Evolutionary conservation across 345 rosid species (phyloP).

Genomic region (Litchi chinensis): DNA sequence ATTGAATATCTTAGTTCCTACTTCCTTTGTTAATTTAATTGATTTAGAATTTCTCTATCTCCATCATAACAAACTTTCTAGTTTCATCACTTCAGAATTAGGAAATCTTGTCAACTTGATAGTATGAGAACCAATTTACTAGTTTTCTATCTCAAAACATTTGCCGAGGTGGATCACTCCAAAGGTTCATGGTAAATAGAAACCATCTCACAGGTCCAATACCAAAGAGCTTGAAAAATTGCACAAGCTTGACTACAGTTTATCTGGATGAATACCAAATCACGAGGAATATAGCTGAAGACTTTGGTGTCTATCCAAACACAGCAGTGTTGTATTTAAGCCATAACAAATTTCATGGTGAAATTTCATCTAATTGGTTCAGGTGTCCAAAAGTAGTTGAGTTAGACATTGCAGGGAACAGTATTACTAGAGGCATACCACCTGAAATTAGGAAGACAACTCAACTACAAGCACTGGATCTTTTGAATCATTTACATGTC

Average conservation of each 20-base stretch:
- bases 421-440: slow-evolving; percentile 33
- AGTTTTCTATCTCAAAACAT: slow-evolving; percentile 32
- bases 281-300: slow-evolving; percentile 27
- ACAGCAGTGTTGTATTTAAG: slow-evolving; percentile 18
- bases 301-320: slow-evolving; percentile 34
- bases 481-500: slow-evolving; percentile 28
- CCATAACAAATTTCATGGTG: not conserved
- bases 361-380: slow-evolving; percentile 25
- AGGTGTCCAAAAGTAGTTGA: slow-evolving; percentile 1
- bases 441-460: slow-evolving; percentile 27
- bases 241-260: slow-evolving; percentile 25
- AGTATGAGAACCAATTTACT: slow-evolving; percentile 9
- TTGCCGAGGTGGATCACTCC: too few relatives aligned
- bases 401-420: slow-evolving; percentile 24
- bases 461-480: slow-evolving; percentile 30
- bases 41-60: slow-evolving; percentile 12
- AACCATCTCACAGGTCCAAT: too few relatives aligned
- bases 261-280: slow-evolving; percentile 30
- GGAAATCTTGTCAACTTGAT: not conserved
- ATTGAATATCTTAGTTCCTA: slow-evolving; percentile 8
- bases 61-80: slow-evolving; percentile 25
- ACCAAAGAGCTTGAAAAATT: slow-evolving; percentile 28
- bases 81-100: slow-evolving; percentile 24
- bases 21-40: slow-evolving; percentile 2
- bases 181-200: too few relatives aligned